phyloP scores from a whole-genome alignment of 768 basidiomycete genomes.

The Hydnomerulius pinastri region DNA sequence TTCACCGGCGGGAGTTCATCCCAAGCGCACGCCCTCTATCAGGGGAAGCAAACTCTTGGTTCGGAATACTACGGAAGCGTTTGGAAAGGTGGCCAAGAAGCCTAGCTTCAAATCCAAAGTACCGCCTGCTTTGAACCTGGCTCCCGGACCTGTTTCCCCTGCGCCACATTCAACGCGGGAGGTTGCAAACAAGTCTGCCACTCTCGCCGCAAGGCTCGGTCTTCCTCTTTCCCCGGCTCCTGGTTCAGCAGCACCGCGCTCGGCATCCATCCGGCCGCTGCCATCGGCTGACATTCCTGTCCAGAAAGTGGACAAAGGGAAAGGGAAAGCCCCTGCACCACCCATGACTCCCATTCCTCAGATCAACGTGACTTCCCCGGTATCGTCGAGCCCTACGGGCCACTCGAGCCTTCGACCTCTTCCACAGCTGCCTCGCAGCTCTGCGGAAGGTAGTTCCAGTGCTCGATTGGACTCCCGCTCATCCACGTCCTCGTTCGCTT shows the following conservation, averaged over 20 bases:
- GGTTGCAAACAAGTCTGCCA: conserved; percentile 10
- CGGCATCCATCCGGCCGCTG: conserved; percentile 1
- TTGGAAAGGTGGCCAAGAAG: conserved; percentile 1
- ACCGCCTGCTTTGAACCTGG: conserved; percentile 9
- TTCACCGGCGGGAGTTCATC: background rate
- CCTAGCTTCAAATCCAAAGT: conserved; percentile 7
- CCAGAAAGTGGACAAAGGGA: conserved; percentile 12
- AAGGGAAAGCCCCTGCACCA: conserved; percentile 4
- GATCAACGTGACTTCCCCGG: conserved; percentile 2
- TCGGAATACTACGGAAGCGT: background rate
- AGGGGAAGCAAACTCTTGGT: background rate
- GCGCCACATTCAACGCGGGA: background rate
- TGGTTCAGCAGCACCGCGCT: background rate
- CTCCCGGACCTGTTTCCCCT: background rate
- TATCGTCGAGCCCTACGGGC: background rate
- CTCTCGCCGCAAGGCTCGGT: conserved; percentile 11
- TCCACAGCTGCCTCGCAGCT: conserved; percentile 7
- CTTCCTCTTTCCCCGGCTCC: background rate
- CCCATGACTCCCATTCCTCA: conserved; percentile 3
- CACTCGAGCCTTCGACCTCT: conserved; percentile 4
- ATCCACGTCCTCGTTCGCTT: background rate
- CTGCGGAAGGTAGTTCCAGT: background rate
- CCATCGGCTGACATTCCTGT: background rate
- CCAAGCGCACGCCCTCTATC: background rate
- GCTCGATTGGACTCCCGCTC: background rate